These are phyloP conservation scores for Teunomyces cretensis DNA, from an alignment of 805 yeast species.

Conservation along the genomic window DNA sequence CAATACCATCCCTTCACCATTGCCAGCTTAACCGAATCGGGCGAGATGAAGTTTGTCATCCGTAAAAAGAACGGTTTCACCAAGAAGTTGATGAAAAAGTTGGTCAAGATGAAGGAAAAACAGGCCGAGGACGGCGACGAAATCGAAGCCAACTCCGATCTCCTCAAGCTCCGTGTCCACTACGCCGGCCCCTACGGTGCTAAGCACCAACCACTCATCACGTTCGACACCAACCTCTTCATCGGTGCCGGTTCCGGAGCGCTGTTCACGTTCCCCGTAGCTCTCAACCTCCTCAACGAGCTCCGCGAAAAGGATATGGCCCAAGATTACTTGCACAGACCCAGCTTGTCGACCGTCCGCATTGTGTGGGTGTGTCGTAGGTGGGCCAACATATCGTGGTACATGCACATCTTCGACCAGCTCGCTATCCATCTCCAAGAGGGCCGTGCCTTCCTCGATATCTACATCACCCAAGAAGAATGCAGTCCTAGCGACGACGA, in stretches of 20 bases:
- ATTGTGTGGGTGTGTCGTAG: conserved; percentile 35
- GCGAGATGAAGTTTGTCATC: conserved; percentile 41
- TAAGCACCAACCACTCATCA: conserved; percentile 36
- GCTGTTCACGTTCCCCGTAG: conserved; percentile 46
- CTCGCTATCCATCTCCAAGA: conserved; percentile 21
- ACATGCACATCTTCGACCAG: conserved; percentile 29
- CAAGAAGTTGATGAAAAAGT: conserved; percentile 27
- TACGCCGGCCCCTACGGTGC: conserved; percentile 51
- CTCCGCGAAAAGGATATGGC: conserved; percentile 23
- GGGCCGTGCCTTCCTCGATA: conserved; percentile 24
- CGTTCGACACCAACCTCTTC: conserved; percentile 41
- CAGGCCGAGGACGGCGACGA: conserved; percentile 15
- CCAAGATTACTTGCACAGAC: conserved; percentile 35
- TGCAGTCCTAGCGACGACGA: neutral
- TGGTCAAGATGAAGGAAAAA: conserved; percentile 20
- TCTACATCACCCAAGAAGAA: conserved; percentile 28
- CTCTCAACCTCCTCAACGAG: conserved; percentile 36
- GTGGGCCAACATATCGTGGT: conserved; percentile 34
- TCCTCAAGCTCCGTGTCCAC: conserved; percentile 29
- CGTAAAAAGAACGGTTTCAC: conserved; percentile 46
- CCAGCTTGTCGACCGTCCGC: conserved; percentile 22
- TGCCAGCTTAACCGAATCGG: conserved; percentile 36
- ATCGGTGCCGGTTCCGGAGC: conserved; percentile 48
- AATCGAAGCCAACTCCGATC: neutral
- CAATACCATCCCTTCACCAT: conserved; percentile 52